Conservation (phyloP, 1,284 basidiomycete species). For the Stereum hirsutum region DNA sequence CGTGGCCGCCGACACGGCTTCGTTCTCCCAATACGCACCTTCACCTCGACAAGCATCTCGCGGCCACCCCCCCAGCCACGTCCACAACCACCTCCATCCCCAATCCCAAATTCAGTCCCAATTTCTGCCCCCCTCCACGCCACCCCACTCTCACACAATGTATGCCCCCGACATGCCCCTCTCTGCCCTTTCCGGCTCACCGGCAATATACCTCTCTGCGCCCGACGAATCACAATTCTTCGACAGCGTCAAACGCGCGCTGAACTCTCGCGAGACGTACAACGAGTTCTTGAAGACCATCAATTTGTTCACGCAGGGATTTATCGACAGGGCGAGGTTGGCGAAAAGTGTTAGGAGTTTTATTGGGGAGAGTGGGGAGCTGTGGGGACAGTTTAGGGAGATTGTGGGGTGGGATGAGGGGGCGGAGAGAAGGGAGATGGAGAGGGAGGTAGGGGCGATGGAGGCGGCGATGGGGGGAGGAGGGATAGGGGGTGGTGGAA, state of each 20-base stretch:
- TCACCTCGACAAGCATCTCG: constrained; percentile 10
- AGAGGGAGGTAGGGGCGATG: constrained; percentile 31
- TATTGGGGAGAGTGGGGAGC: constrained; percentile 63
- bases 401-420: constrained; percentile 87
- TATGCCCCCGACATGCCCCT: no score
- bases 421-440: constrained; percentile 46
- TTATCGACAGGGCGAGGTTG: constrained; percentile 81
- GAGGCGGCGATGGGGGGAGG: no score
- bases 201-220: constrained; percentile 23
- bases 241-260: constrained; percentile 81
- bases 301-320: constrained; percentile 92
- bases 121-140: no score
- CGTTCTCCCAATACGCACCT: constrained; percentile 10
- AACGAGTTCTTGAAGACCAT: constrained; percentile 95
- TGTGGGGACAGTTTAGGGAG: constrained; percentile 79
- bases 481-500: no score
- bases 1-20: constrained; percentile 7
- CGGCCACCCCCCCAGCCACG: not conserved
- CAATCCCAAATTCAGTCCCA: no score
- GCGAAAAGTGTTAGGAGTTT: constrained; percentile 61
- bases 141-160: no score
- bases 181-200: constrained; percentile 15
- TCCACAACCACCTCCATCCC: constrained; percentile 16
- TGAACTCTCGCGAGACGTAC: constrained; percentile 87
- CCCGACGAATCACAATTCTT: constrained; percentile 86